Base-by-base conservation (phyloP, 2,329 filamentous ascomycete genomes). In the Alternaria atra region DNA sequence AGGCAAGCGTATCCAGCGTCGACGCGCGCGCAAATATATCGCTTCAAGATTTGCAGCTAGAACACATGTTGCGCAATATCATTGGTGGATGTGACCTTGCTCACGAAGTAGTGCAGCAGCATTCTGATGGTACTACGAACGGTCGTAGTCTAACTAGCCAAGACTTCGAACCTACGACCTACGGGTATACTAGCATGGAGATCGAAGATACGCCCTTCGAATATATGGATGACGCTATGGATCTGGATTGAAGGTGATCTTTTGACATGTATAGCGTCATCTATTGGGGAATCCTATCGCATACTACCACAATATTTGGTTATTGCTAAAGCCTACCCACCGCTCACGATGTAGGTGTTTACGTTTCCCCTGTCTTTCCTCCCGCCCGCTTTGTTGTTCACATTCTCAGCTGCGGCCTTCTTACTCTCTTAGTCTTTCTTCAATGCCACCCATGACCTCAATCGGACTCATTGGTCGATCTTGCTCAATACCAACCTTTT, bases 41-140 rank as follows among this genome's bases (percentile, higher is more conserved):
- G 23, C 78, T 92, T 2, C 83, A 84, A 59, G 85, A 86, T 64
- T 88, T 91, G 66, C 85, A 90, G 55, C 79, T 92, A 10, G 83
- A 86, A 25, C 80, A 80, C 55, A 90, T 92, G 63, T 79, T 92
- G 2, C 75, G 78, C 5, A 79, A 79, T 6, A 83, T 92, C 9
- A 82, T 91, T 52, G 68, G 65, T 0, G 90, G 88, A 0, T 81
- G 91, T 52, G 88, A 90, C 52, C 77, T 81, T 29, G 89, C 85
- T 0, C 89, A 86, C 61, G 60, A 42, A 5, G 58, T 73, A 0
- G 72, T 89, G 1, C 67, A 73, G 47, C 56, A 40, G 23, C 56
- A 65, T 54, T 27, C 39, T 13, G 44, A 61, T 3, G 32, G 53
- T 10, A 44, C 37, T 35, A n/a, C 47, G 5, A 66, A 57, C 27